Percentiles rank a stretch among this genome's conserved stretches.
phyloP scores from a whole-genome alignment of 768 basidiomycete species.

The Lentinula detonsa region DNA sequence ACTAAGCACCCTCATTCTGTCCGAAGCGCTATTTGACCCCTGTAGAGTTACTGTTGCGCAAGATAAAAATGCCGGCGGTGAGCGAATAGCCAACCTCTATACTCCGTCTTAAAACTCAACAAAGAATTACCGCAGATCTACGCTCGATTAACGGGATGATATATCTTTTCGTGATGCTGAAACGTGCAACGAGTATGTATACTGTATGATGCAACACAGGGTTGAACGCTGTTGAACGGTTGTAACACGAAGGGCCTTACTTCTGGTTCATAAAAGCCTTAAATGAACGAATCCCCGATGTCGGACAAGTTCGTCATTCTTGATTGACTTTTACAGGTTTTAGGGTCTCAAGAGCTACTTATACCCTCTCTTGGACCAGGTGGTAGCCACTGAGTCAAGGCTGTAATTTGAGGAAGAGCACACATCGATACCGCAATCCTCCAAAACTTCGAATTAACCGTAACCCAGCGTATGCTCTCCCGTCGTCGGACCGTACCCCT shows the following conservation, averaged over 20 bases:
- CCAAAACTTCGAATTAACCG: too few species aligned
- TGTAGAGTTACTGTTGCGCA: background rate
- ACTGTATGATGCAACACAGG: background rate
- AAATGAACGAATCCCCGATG: background rate
- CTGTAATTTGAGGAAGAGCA: too few species aligned
- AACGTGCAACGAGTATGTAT: background rate
- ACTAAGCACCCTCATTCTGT: too few species aligned
- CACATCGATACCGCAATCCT: too few species aligned
- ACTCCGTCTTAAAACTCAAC: too few species aligned
- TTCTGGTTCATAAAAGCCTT: background rate
- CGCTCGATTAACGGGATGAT: too few species aligned
- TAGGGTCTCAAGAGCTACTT: background rate
- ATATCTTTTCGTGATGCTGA: background rate
- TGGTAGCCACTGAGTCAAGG: too few species aligned
- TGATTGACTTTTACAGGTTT: constrained; percentile 2
- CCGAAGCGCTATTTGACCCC: background rate
- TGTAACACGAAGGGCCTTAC: background rate
- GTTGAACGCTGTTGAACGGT: background rate
- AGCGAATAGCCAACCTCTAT: background rate
- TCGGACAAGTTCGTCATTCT: background rate
- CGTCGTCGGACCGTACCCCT: too few species aligned
- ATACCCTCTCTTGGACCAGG: too few species aligned
- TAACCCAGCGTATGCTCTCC: too few species aligned
- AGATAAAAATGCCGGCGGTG: background rate
- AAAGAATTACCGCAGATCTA: too few species aligned